phyloP scores from a whole-genome alignment of 164 flowering plant genomes.

The Kalanchoe fedtschenkoi region DNA sequence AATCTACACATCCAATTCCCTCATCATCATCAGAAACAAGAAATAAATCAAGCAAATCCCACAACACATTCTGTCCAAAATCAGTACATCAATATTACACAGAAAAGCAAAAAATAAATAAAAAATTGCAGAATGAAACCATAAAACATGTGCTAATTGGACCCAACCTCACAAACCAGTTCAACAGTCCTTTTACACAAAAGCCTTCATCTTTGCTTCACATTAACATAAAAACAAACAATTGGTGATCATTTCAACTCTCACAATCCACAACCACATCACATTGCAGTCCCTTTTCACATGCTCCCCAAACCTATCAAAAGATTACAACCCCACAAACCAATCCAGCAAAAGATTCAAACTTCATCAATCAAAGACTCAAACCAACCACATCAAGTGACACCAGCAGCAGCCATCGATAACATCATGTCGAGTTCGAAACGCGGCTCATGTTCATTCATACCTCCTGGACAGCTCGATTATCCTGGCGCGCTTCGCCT shows the following conservation, averaged over 20 bases:
- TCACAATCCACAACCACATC: too few species aligned
- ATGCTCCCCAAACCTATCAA: not conserved
- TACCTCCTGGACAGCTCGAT: slow-evolving; percentile 84
- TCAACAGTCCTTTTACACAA: not conserved
- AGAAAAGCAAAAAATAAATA: too few species aligned
- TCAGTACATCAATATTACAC: too few species aligned
- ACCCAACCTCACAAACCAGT: not conserved
- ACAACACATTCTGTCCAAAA: too few species aligned
- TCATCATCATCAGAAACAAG: too few species aligned
- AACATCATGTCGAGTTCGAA: not conserved
- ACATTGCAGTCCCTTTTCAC: too few species aligned
- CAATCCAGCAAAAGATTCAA: not conserved
- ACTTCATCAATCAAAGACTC: not conserved
- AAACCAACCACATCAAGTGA: not conserved
- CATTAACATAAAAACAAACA: too few species aligned
- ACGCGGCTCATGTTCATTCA: not conserved
- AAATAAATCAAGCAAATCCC: too few species aligned
- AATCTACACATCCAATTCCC: slow-evolving; percentile 28
- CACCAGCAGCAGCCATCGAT: not conserved
- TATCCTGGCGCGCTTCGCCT: slow-evolving; percentile 72
- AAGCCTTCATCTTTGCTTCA: too few species aligned
- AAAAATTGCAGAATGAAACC: too few species aligned
- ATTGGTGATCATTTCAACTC: too few species aligned
- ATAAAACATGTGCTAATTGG: too few species aligned
- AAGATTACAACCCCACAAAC: not conserved